Evolutionary conservation across 148 eudicot species (phyloP).

Genomic region (Rhododendron henanense): DNA sequence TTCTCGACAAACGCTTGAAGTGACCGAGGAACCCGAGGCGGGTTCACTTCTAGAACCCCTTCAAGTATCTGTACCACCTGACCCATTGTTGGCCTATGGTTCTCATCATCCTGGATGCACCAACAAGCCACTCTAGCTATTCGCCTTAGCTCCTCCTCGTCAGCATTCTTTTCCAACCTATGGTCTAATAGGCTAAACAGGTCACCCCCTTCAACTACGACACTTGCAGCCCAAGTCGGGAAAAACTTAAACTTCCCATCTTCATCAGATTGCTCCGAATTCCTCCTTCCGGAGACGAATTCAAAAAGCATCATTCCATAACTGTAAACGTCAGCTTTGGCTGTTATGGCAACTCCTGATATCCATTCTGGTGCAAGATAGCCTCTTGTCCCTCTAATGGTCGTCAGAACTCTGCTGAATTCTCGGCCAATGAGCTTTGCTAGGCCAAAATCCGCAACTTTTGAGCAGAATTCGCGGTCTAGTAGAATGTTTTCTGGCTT

Average conservation of each 20-base stretch:
- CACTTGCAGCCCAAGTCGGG: constrained; percentile 47
- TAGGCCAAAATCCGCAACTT: constrained; percentile 43
- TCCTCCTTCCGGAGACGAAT: constrained; percentile 49
- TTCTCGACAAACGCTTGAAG: constrained; percentile 25
- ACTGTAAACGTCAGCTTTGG: constrained; percentile 66
- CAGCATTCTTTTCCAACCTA: constrained; percentile 32
- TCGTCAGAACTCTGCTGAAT: constrained; percentile 37
- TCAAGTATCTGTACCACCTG: constrained; percentile 69
- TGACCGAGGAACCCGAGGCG: constrained; percentile 53
- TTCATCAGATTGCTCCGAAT: constrained; percentile 26
- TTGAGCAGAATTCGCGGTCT: constrained; percentile 29
- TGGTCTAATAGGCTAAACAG: constrained; percentile 43
- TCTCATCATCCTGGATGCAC: constrained; percentile 71
- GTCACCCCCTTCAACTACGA: constrained; percentile 37
- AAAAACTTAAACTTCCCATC: constrained; percentile 42
- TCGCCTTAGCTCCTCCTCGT: constrained; percentile 35
- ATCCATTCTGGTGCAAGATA: constrained; percentile 50
- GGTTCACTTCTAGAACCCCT: constrained; percentile 54
- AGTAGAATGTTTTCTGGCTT: constrained; percentile 41
- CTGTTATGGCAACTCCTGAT: constrained; percentile 54
- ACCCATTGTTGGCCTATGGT: constrained; percentile 58
- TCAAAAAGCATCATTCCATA: constrained; percentile 67
- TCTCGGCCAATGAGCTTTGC: constrained; percentile 42
- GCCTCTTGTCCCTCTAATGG: constrained; percentile 43
- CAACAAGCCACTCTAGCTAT: constrained; percentile 60